These are phyloP conservation scores for Mycosphaerella sp. DNA, from an alignment of 2,329 filamentous ascomycete species.

Conservation along the genomic window DNA sequence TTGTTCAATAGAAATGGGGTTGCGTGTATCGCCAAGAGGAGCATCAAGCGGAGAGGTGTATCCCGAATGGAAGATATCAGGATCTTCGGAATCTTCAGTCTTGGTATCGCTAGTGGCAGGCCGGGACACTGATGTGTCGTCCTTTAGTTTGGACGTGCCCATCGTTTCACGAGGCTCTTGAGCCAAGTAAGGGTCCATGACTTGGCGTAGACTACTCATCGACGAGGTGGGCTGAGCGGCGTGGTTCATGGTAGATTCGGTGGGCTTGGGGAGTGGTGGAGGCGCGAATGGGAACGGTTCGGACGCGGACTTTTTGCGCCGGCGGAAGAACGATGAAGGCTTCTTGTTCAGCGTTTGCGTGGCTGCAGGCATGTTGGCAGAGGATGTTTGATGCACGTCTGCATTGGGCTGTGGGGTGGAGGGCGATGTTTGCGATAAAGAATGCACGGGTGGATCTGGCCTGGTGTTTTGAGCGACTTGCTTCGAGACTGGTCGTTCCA, in stretches of 20 bases:
- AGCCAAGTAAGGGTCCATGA: constrained; percentile 76
- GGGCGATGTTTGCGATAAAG: constrained; percentile 19
- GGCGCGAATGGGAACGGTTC: constrained; percentile 58
- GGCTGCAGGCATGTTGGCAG: constrained; percentile 10
- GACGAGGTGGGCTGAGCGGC: constrained; percentile 41
- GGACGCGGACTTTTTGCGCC: constrained; percentile 81
- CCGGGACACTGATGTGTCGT: constrained; percentile 22
- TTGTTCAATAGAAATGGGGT: constrained; percentile 24
- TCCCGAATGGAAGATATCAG: constrained; percentile 64
- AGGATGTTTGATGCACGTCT: constrained; percentile 13
- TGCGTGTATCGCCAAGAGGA: constrained; percentile 49
- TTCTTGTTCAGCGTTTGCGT: constrained; percentile 67
- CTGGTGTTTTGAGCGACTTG: constrained; percentile 15
- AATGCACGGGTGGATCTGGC: constrained; percentile 11
- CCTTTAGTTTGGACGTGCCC: constrained; percentile 8
- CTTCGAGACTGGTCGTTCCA: constrained; percentile 17
- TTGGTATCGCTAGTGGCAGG: constrained; percentile 24
- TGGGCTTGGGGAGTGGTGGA: constrained; percentile 47
- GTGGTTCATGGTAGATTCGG: constrained; percentile 28
- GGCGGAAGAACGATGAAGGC: constrained; percentile 85
- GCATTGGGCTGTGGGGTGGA: constrained; percentile 5
- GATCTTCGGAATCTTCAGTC: constrained; percentile 34
- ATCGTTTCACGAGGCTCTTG: constrained; percentile 23
- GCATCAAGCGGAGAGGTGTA: constrained; percentile 67
- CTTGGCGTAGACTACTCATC: constrained; percentile 72